Evolutionary conservation across 139 green algal species (phyloP).

Genomic region (Desmodesmus armatus): DNA sequence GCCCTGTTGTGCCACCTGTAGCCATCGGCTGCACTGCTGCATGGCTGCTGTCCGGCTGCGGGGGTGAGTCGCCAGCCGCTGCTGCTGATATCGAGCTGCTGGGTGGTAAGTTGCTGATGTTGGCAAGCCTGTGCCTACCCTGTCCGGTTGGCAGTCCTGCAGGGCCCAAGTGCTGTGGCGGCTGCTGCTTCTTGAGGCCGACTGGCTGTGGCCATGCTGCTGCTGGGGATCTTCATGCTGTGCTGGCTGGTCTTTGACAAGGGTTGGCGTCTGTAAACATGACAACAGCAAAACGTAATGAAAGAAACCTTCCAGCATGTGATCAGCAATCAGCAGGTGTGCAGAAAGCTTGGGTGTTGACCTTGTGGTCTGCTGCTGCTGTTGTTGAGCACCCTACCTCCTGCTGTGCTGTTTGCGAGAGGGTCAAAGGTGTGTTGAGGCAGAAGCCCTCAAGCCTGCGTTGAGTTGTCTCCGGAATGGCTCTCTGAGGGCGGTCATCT

Average conservation of each 20-base stretch:
- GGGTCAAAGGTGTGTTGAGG: conserved; percentile 34
- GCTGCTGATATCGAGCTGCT: background rate
- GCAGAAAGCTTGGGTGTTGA: background rate
- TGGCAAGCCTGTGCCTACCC: conserved; percentile 24
- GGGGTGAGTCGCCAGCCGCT: background rate
- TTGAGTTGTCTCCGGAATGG: conserved; percentile 34
- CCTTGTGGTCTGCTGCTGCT: background rate
- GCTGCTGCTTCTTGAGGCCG: background rate
- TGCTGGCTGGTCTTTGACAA: conserved; percentile 11
- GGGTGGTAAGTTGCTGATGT: conserved; percentile 41
- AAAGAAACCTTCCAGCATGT: too few relatives aligned
- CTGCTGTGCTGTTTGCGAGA: background rate
- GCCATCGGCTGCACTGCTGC: background rate
- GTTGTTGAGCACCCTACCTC: background rate
- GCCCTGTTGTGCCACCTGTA: background rate
- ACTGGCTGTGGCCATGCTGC: conserved; percentile 2
- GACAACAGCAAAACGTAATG: background rate
- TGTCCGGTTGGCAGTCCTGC: background rate
- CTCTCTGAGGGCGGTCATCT: background rate
- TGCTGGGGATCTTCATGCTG: background rate
- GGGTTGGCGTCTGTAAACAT: conserved; percentile 19
- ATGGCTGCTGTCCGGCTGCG: too few relatives aligned
- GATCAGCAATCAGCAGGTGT: background rate
- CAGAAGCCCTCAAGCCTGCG: conserved; percentile 36
- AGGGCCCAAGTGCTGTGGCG: conserved; percentile 10